These are phyloP conservation scores for Marasmius oreades DNA, from an alignment of 1,284 basidiomycete genomes.

Conservation along the genomic window DNA sequence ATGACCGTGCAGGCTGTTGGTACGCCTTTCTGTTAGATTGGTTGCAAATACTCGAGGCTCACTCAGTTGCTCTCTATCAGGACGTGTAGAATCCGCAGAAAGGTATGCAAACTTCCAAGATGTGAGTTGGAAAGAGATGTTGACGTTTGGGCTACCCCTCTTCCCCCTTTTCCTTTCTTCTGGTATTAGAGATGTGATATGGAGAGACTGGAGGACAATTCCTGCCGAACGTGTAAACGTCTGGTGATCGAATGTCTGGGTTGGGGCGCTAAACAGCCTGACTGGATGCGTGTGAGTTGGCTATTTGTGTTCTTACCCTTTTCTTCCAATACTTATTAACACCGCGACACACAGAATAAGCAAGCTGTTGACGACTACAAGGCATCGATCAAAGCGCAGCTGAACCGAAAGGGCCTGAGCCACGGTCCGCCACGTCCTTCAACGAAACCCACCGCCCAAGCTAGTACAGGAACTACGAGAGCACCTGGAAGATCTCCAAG, in stretches of 20 bases:
- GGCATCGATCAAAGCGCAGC: constrained; percentile 76
- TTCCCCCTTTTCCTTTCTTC: constrained; percentile 1
- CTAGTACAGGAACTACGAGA: constrained; percentile 17
- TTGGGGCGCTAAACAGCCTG: constrained; percentile 77
- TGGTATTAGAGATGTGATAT: constrained; percentile 70
- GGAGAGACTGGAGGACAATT: constrained; percentile 70
- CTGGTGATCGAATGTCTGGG: constrained; percentile 75
- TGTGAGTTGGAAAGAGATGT: too few species aligned
- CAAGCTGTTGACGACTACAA: constrained; percentile 77
- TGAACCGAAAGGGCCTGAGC: constrained; percentile 72
- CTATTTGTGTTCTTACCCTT: too few species aligned
- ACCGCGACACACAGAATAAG: constrained; percentile 59
- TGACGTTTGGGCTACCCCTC: not conserved
- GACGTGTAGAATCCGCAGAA: constrained; percentile 78
- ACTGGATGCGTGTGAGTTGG: constrained; percentile 75
- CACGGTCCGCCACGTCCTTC: constrained; percentile 71
- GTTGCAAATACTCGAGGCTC: constrained; percentile 1
- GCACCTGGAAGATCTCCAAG: not conserved
- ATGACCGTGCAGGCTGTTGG: constrained; percentile 74
- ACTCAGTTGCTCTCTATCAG: constrained; percentile 31
- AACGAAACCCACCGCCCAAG: constrained; percentile 36
- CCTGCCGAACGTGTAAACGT: constrained; percentile 74
- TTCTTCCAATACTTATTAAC: too few species aligned
- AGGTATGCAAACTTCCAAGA: constrained; percentile 54
- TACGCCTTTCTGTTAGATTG: constrained; percentile 32